Evolutionary conservation across 805 yeast species (phyloP), one percentile per base, ranked within the genome.

Genomic region (Sugiyamaella floridensis): DNA sequence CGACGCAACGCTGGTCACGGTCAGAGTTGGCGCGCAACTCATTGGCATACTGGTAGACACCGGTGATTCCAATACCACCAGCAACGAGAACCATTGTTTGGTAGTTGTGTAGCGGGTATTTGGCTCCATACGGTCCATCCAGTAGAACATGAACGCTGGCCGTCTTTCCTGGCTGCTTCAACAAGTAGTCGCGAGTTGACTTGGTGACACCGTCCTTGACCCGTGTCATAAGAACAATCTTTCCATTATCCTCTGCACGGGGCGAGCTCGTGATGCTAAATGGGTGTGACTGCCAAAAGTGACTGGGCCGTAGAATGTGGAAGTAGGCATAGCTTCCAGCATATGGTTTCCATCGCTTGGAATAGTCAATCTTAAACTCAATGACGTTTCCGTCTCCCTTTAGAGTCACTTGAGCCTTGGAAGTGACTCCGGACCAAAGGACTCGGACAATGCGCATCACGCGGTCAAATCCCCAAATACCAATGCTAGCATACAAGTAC

Each of bases 51-150:
- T 79, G 67, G 53, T 77, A 76, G 20, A 79, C 73, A 1, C 81
- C 88, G 0, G 93, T 83, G 50, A 86, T 71, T 49, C 93, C 95
- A 53, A 81, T 80, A 20, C 93, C 93, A 47, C 89, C 90, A 7
- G 90, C 85, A 32, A 86, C 57, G 45, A 83, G 74, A 3, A 83
- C 74, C 4, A 82, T 76, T 50, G 77, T 76, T 46, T 80, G 78
- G 59, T 76, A 83, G 44, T 72, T 69, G 22, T 72, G 69, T 14
- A 80, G 69, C 1, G 82, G 78, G 2, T 78, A 64, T 1, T 75
- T 57, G 41, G 73, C 71, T 2, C 93, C 89, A 61, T 86, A 86
- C 1, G 93, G 90, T 1, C 93, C 92, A 61, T 86, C 93, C 1
- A 81, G 45, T n/a, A 60, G 52, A 8, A 66, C 58, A 10, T 48